These are phyloP conservation scores for Limnanthes douglasii DNA, from an alignment of 345 rosid genomes.

Conservation along the genomic window DNA sequence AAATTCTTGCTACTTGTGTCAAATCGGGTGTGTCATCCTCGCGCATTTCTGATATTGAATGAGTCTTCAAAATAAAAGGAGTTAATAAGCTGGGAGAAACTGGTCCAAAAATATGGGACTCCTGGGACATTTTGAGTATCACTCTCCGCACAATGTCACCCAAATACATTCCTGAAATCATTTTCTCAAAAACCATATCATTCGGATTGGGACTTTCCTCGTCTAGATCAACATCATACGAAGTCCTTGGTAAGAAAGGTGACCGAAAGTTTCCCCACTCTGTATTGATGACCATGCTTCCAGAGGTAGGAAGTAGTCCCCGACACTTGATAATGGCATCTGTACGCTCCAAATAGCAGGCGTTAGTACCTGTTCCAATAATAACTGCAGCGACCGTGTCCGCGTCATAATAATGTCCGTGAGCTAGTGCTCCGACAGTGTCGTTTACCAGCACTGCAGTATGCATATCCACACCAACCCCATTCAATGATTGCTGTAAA, in stretches of 20 bases:
- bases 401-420: slow-evolving; percentile 73
- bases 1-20: slow-evolving; percentile 41
- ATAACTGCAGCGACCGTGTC: slow-evolving; percentile 91
- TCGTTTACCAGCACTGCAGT: slow-evolving; percentile 83
- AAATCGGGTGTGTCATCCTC: slow-evolving; percentile 77
- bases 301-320: slow-evolving; percentile 74
- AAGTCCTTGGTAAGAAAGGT: slow-evolving; percentile 85
- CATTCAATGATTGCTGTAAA: slow-evolving; percentile 42
- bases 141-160: slow-evolving; percentile 94
- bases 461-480: slow-evolving; percentile 49
- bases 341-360: slow-evolving; percentile 81
- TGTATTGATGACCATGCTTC: slow-evolving; percentile 95
- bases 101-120: slow-evolving; percentile 58
- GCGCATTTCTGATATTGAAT: slow-evolving; percentile 59
- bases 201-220: slow-evolving; percentile 72
- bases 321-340: slow-evolving; percentile 86
- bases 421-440: slow-evolving; percentile 88
- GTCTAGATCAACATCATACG: slow-evolving; percentile 81
- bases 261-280: slow-evolving; percentile 99
- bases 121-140: slow-evolving; percentile 60
- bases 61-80: slow-evolving; percentile 53
- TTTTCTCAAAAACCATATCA: slow-evolving; percentile 95
- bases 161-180: slow-evolving; percentile 94
- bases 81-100: slow-evolving; percentile 28
- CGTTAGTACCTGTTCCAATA: slow-evolving; percentile 92